Percentiles rank a stretch among this genome's conserved stretches.
Evolutionary conservation across 2,329 filamentous ascomycete species (phyloP).

Genomic region (Magnaporthiopsis rhizophila): DNA sequence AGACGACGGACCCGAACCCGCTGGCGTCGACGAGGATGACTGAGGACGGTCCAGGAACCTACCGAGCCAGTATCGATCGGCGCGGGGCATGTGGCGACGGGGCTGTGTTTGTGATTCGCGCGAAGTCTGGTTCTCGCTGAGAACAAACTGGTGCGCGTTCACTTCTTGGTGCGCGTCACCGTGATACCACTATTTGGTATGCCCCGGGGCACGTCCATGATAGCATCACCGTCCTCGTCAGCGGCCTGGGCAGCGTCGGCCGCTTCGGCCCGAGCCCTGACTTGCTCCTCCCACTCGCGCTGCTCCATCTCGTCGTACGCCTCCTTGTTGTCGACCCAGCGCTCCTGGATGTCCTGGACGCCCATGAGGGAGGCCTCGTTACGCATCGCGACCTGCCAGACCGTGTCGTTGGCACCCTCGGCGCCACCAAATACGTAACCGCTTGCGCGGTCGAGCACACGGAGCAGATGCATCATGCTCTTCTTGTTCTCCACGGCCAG

Average conservation of each 20-base stretch:
- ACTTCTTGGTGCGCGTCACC: constrained; percentile 57
- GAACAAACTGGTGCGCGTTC: constrained; percentile 21
- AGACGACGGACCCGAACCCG: constrained; percentile 36
- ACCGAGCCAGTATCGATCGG: neutral
- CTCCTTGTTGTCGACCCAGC: constrained; percentile 88
- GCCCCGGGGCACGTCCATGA: constrained; percentile 37
- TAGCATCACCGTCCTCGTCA: constrained; percentile 30
- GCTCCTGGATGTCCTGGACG: constrained; percentile 83
- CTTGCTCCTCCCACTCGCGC: constrained; percentile 68
- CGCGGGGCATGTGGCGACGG: neutral
- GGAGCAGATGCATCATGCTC: constrained; percentile 88
- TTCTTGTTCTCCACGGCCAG: constrained; percentile 93
- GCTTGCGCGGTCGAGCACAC: constrained; percentile 82
- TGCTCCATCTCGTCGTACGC: constrained; percentile 76
- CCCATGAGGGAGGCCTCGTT: constrained; percentile 68
- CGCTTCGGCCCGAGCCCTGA: constrained; percentile 11
- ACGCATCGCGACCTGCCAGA: constrained; percentile 96
- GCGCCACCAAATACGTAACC: constrained; percentile 89
- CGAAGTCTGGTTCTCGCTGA: neutral
- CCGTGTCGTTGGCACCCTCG: constrained; percentile 86
- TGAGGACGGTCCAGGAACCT: neutral
- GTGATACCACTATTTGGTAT: constrained; percentile 60
- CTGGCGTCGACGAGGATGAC: constrained; percentile 38
- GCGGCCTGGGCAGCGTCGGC: constrained; percentile 24
- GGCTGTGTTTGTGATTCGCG: neutral